A percentile compares a stretch with the other conserved stretches of the same genome.
Conservation (phyloP, 2,329 filamentous ascomycete genomes). For the Penicillium palitans region DNA sequence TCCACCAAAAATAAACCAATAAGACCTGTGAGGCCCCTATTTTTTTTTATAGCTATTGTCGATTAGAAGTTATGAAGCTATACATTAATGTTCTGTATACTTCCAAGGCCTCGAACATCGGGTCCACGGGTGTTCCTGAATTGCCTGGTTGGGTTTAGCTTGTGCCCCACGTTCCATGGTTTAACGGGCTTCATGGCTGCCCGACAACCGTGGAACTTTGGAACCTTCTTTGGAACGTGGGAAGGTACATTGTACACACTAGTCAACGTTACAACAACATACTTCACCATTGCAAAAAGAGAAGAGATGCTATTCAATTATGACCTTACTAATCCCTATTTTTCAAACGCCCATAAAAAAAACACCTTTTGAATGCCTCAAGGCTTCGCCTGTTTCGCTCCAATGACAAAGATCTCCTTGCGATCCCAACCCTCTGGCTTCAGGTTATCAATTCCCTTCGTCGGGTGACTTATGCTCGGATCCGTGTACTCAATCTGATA, state of each 20-base stretch:
- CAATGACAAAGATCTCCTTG: constrained; percentile 65
- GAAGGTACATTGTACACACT: background rate
- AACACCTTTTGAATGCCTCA: background rate
- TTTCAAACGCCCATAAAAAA: background rate
- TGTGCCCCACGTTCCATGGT: constrained; percentile 25
- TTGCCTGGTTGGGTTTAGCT: constrained; percentile 28
- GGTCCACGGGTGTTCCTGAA: constrained; percentile 8
- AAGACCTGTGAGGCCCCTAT: background rate
- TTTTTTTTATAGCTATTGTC: background rate
- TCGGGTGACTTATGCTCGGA: constrained; percentile 64
- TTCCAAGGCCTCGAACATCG: background rate
- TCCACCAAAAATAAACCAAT: background rate
- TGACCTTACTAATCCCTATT: background rate
- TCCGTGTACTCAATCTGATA: constrained; percentile 83
- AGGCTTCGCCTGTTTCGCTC: background rate
- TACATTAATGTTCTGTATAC: background rate
- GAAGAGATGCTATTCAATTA: constrained; percentile 10
- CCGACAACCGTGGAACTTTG: background rate
- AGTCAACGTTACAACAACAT: too few species aligned
- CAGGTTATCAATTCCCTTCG: constrained; percentile 64
- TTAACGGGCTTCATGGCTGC: background rate
- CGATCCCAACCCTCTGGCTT: constrained; percentile 79
- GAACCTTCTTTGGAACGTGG: background rate
- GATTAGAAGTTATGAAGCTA: background rate
- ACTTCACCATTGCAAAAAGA: background rate